Evolutionary conservation across 208 protist species (phyloP).

Genomic region (Leishmania gerbilli): DNA sequence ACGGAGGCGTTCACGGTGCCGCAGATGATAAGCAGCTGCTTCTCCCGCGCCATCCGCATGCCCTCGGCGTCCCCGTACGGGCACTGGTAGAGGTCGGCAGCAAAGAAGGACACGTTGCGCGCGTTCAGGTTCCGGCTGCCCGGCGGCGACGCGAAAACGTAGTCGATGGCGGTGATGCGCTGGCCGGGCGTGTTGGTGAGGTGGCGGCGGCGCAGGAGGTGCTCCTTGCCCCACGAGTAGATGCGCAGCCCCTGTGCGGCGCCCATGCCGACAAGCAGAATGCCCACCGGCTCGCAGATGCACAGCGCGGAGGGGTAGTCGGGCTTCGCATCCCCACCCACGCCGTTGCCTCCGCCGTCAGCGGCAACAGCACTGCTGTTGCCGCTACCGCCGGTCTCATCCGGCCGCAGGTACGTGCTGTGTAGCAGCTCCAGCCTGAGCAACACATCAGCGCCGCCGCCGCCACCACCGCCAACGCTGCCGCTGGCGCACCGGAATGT

Average conservation of each 20-base stretch:
- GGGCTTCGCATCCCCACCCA: neutral
- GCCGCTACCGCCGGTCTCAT: neutral
- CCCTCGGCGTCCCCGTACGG: slow-evolving; percentile 30
- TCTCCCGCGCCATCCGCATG: slow-evolving; percentile 38
- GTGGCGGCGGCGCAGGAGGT: slow-evolving; percentile 68
- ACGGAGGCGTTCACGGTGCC: slow-evolving; percentile 71
- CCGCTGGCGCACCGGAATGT: slow-evolving; percentile 57
- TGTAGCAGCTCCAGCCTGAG: slow-evolving; percentile 70
- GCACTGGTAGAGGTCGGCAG: slow-evolving; percentile 64
- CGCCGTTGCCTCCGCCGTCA: slow-evolving; percentile 3
- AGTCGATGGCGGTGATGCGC: slow-evolving; percentile 80
- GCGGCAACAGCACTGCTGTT: neutral
- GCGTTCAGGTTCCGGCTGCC: slow-evolving; percentile 30
- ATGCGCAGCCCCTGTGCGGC: slow-evolving; percentile 65
- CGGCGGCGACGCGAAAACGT: slow-evolving; percentile 65
- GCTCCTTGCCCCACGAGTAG: slow-evolving; percentile 69
- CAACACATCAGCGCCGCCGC: neutral
- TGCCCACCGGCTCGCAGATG: slow-evolving; percentile 71
- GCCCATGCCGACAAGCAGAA: slow-evolving; percentile 80
- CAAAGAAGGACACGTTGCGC: slow-evolving; percentile 24
- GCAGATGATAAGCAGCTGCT: slow-evolving; percentile 77
- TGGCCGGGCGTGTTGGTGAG: slow-evolving; percentile 57
- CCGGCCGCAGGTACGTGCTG: slow-evolving; percentile 51
- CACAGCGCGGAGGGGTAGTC: slow-evolving; percentile 80
- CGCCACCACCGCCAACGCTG: neutral